phyloP scores from a whole-genome alignment of 495 filamentous ascomycete species.

The Chaetomium tenue region DNA sequence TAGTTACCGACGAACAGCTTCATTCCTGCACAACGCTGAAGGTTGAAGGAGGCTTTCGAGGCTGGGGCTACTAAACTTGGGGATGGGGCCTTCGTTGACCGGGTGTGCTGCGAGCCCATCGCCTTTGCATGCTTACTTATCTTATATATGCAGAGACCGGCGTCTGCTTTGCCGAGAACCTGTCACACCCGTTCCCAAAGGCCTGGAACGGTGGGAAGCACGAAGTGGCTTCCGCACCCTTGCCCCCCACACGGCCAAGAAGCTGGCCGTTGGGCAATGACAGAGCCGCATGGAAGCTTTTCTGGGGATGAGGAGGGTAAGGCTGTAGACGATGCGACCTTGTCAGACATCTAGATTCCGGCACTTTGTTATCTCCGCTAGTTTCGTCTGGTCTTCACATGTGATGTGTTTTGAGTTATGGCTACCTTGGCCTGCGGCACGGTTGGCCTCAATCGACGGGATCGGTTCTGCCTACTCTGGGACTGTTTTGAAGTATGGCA shows the following conservation, averaged over 20 bases:
- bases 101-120: too few species aligned
- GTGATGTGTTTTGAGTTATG: not conserved
- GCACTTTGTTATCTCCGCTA: not conserved
- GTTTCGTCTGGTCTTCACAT: not conserved
- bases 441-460: not conserved
- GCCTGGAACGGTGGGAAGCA: not conserved
- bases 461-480: not conserved
- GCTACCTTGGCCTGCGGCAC: not conserved
- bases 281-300: conserved; percentile 7
- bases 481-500: not conserved
- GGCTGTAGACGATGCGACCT: not conserved
- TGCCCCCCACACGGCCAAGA: not conserved
- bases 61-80: too few species aligned
- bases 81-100: too few species aligned
- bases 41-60: too few species aligned
- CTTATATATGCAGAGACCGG: too few species aligned
- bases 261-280: not conserved
- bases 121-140: too few species aligned
- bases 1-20: too few species aligned
- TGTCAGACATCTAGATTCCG: not conserved
- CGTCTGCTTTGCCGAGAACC: too few species aligned
- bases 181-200: too few species aligned
- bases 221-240: not conserved
- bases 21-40: too few species aligned
- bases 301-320: not conserved